phyloP scores from a whole-genome alignment of 495 filamentous ascomycete species.

The Hypoxylon perforatum region DNA sequence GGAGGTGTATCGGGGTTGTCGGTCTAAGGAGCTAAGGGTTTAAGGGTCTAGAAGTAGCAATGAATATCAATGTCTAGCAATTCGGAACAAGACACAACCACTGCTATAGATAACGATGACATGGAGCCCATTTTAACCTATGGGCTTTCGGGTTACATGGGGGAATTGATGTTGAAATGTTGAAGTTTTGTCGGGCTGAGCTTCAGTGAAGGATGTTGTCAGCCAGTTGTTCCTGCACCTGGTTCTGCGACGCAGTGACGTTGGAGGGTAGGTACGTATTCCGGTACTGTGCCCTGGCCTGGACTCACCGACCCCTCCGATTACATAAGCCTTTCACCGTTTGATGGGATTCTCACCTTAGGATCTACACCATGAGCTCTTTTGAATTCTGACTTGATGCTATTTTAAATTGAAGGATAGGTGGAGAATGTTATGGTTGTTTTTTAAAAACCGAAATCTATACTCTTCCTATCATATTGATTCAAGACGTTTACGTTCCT shows the following conservation, averaged over 20 bases:
- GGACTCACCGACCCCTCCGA: background rate
- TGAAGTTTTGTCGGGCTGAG: slow-evolving; percentile 15
- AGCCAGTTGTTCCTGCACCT: slow-evolving; percentile 21
- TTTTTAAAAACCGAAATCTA: too few relatives aligned
- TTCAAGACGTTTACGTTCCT: too few relatives aligned
- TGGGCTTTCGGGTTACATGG: slow-evolving; percentile 12
- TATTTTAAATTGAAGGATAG: too few relatives aligned
- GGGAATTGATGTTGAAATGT: background rate
- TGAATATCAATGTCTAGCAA: slow-evolving; percentile 21
- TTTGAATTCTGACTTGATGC: too few relatives aligned
- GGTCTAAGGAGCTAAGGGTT: background rate
- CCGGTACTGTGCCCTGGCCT: too few relatives aligned
- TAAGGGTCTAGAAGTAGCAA: slow-evolving; percentile 25
- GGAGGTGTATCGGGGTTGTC: background rate
- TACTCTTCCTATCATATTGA: too few relatives aligned
- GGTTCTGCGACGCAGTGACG: slow-evolving; percentile 30
- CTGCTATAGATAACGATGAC: slow-evolving; percentile 24
- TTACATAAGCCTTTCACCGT: slow-evolving; percentile 11
- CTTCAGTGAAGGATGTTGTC: slow-evolving; percentile 6
- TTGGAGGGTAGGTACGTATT: slow-evolving; percentile 13
- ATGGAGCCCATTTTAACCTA: slow-evolving; percentile 36
- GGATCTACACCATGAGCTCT: too few relatives aligned
- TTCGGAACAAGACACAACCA: slow-evolving; percentile 33
- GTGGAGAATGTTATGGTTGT: too few relatives aligned
- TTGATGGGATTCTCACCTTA: background rate